Percentiles rank a stretch among this genome's conserved stretches.
Conservation (phyloP, 2,329 filamentous ascomycete genomes). For the Trichoderma sp. region DNA sequence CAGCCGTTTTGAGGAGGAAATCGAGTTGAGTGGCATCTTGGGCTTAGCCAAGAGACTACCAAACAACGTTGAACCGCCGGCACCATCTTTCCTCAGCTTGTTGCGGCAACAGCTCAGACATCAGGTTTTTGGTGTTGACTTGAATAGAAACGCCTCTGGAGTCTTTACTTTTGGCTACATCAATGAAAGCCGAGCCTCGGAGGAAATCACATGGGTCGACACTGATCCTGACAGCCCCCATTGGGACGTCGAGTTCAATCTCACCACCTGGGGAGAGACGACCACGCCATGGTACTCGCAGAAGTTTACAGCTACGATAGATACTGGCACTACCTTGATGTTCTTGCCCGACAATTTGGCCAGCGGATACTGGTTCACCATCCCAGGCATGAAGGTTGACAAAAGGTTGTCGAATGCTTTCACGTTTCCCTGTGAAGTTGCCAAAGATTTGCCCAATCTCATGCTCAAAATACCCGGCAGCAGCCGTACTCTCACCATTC, state of each 20-base stretch:
- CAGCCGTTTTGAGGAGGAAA: conserved; percentile 45
- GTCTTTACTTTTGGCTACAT: conserved; percentile 55
- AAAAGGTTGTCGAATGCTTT: conserved; percentile 48
- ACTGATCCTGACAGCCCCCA: conserved; percentile 36
- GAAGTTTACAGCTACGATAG: conserved; percentile 57
- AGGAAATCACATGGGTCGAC: conserved; percentile 47
- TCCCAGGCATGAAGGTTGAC: conserved; percentile 55
- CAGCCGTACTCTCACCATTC: conserved; percentile 53
- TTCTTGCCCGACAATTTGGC: conserved; percentile 60
- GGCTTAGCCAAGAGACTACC: conserved; percentile 52
- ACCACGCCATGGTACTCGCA: conserved; percentile 54
- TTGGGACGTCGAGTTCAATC: conserved; percentile 52
- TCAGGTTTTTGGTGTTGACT: conserved; percentile 52
- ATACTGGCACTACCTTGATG: conserved; percentile 70
- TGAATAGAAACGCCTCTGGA: conserved; percentile 49
- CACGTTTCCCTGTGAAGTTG: conserved; percentile 57
- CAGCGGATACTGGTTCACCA: conserved; percentile 62
- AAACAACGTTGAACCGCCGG: conserved; percentile 46
- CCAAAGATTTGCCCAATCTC: conserved; percentile 58
- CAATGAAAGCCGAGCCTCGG: conserved; percentile 41
- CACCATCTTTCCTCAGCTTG: conserved; percentile 48
- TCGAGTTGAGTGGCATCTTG: conserved; percentile 51
- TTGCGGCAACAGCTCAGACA: conserved; percentile 43
- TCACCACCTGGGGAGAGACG: conserved; percentile 45
- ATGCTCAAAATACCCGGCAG: conserved; percentile 54